Percentiles rank a stretch among this genome's conserved stretches.
These are phyloP conservation scores for Effrenium voratum DNA, from an alignment of 73 alveolate genomes.

Conservation along the genomic window DNA sequence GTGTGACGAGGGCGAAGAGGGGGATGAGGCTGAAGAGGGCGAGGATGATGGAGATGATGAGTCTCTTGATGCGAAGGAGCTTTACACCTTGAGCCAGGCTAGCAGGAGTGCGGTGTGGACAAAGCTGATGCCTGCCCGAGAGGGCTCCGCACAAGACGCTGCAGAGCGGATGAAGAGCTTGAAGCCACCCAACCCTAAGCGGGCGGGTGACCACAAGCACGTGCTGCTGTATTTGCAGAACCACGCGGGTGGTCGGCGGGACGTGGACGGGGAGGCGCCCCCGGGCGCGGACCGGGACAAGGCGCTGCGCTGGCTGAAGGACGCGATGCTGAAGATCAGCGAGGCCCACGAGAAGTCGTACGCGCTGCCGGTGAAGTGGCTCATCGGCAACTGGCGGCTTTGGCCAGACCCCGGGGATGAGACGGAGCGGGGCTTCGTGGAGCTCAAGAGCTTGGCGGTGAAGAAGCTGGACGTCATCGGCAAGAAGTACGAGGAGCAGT, in stretches of 20 bases:
- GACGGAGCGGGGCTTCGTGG: constrained; percentile 19
- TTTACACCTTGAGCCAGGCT: constrained; percentile 49
- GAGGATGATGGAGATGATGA: constrained; percentile 44
- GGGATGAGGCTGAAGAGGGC: constrained; percentile 7
- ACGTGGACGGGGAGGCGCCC: constrained; percentile 23
- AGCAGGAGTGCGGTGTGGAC: constrained; percentile 79
- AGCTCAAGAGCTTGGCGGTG: constrained; percentile 34
- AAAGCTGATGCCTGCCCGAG: constrained; percentile 83
- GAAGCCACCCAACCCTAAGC: constrained; percentile 51
- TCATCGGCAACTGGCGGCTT: constrained; percentile 53
- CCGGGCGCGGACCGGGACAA: constrained; percentile 56
- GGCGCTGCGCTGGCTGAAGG: constrained; percentile 54
- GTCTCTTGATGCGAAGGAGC: neutral
- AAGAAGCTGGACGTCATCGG: constrained; percentile 54
- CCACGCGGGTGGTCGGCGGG: constrained; percentile 57
- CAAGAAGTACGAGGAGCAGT: constrained; percentile 39
- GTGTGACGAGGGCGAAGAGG: neutral
- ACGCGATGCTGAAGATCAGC: constrained; percentile 43
- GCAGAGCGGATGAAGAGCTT: constrained; percentile 69
- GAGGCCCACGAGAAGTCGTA: constrained; percentile 40
- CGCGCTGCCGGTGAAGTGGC: constrained; percentile 70
- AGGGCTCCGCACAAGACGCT: constrained; percentile 63
- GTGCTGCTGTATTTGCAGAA: constrained; percentile 57
- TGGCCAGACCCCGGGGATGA: constrained; percentile 45
- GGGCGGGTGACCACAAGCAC: constrained; percentile 64